Evolutionary conservation across 306 rosid genomes (phyloP).

Genomic region (Cucurbita pepo): DNA sequence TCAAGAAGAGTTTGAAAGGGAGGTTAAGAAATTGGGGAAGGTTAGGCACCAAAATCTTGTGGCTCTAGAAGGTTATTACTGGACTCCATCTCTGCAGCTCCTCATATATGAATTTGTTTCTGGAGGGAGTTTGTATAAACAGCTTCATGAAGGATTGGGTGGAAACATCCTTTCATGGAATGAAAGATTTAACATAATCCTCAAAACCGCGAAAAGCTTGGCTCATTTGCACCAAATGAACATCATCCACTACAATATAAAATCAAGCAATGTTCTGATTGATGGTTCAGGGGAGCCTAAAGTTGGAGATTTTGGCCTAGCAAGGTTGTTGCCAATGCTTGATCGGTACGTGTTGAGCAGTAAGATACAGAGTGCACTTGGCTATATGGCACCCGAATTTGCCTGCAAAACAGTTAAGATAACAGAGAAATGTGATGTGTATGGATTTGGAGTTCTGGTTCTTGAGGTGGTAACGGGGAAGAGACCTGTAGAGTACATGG

Average conservation of each 20-base stretch:
- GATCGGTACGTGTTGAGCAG: constrained; percentile 92
- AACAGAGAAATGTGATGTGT: constrained; percentile 87
- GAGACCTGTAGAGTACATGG: constrained; percentile 97
- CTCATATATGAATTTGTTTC: constrained; percentile 74
- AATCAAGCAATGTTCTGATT: constrained; percentile 80
- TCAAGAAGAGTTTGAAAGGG: constrained; percentile 88
- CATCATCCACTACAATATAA: constrained; percentile 88
- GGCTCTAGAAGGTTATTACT: constrained; percentile 90
- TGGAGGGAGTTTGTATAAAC: constrained; percentile 80
- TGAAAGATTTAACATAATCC: constrained; percentile 74
- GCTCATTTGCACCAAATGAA: constrained; percentile 70
- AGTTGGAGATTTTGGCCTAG: constrained; percentile 86
- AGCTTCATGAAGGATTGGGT: constrained; percentile 79
- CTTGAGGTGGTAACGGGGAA: constrained; percentile 87
- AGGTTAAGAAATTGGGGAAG: constrained; percentile 86
- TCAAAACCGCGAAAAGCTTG: constrained; percentile 84
- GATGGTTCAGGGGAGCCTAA: constrained; percentile 75
- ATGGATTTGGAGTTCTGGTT: constrained; percentile 79
- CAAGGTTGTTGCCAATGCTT: constrained; percentile 87
- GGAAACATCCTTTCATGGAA: constrained; percentile 84
- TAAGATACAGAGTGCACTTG: constrained; percentile 95
- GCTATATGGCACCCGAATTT: constrained; percentile 98
- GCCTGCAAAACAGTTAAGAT: constrained; percentile 93
- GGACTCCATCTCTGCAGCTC: constrained; percentile 96
- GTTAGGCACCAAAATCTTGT: constrained; percentile 77